Percentiles rank a stretch among this genome's conserved stretches.
phyloP scores from a whole-genome alignment of 352 stramenopile genomes.

The Blastocystis sp. region DNA sequence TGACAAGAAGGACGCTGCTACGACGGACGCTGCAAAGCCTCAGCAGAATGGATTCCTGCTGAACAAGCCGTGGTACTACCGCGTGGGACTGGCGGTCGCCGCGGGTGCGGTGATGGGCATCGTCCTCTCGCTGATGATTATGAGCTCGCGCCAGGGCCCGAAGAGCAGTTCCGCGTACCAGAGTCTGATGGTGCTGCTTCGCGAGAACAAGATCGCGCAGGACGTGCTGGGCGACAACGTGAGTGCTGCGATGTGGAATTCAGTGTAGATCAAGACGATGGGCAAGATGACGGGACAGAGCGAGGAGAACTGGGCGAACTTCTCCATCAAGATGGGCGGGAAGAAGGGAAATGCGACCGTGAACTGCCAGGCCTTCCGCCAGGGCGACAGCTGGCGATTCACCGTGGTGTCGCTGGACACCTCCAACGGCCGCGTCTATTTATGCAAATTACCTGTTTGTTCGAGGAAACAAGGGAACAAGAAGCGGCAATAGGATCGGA shows the following conservation, averaged over 20 bases:
- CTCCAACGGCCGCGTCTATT: conserved; percentile 19
- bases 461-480: conserved; percentile 41
- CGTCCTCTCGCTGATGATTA: conserved; percentile 46
- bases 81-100: conserved; percentile 39
- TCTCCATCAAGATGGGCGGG: conserved; percentile 71
- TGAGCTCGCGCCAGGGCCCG: conserved; percentile 16
- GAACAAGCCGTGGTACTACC: conserved; percentile 70
- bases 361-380: conserved; percentile 46
- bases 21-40: neutral
- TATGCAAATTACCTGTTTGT: conserved; percentile 67
- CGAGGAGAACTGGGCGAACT: conserved; percentile 72
- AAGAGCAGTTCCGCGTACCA: conserved; percentile 62
- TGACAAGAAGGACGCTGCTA: too few relatives aligned
- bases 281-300: conserved; percentile 48
- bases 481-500: neutral
- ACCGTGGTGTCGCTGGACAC: conserved; percentile 64
- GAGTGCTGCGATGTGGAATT: neutral
- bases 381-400: conserved; percentile 55
- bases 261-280: conserved; percentile 26
- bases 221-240: conserved; percentile 40
- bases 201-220: conserved; percentile 24
- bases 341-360: conserved; percentile 39
- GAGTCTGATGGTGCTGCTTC: conserved; percentile 46
- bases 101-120: conserved; percentile 55
- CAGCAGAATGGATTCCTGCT: conserved; percentile 58